Evolutionary conservation across 768 basidiomycete species (phyloP).

Genomic region (Lentinula raphanica): DNA sequence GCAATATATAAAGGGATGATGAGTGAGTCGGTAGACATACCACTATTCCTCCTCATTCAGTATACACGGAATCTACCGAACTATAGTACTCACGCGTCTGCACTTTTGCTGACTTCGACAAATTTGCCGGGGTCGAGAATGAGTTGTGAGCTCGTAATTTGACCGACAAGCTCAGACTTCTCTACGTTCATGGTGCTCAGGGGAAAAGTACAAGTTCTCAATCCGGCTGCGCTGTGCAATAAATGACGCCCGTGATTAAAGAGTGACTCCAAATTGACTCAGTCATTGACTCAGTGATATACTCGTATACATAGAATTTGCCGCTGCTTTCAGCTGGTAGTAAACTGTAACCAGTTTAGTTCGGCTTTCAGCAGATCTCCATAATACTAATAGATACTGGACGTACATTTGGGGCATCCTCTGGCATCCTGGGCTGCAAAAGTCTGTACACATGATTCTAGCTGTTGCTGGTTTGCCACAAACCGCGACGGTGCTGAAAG

Average conservation of each 20-base stretch:
- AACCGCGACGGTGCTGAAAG: too few relatives aligned
- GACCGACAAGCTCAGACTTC: not conserved
- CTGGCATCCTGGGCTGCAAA: too few relatives aligned
- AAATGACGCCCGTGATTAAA: not conserved
- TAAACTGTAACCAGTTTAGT: too few relatives aligned
- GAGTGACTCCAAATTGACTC: not conserved
- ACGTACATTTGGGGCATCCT: too few relatives aligned
- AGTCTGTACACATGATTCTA: too few relatives aligned
- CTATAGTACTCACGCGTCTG: not conserved
- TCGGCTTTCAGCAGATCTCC: too few relatives aligned
- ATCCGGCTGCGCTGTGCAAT: not conserved
- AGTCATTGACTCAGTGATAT: too few relatives aligned
- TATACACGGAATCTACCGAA: not conserved
- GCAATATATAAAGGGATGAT: constrained; percentile 33
- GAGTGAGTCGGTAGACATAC: constrained; percentile 19
- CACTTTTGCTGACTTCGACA: not conserved
- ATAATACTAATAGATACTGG: too few relatives aligned
- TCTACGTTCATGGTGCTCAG: not conserved
- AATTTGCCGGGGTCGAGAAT: not conserved
- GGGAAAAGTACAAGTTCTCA: not conserved
- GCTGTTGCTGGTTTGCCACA: too few relatives aligned
- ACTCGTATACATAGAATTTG: too few relatives aligned
- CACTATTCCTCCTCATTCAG: not conserved
- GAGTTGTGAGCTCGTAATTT: not conserved
- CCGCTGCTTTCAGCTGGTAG: too few relatives aligned